A percentile compares a stretch with the other conserved stretches of the same genome.
Conservation (phyloP, 306 rosid genomes). For the Trifolium dubium region DNA sequence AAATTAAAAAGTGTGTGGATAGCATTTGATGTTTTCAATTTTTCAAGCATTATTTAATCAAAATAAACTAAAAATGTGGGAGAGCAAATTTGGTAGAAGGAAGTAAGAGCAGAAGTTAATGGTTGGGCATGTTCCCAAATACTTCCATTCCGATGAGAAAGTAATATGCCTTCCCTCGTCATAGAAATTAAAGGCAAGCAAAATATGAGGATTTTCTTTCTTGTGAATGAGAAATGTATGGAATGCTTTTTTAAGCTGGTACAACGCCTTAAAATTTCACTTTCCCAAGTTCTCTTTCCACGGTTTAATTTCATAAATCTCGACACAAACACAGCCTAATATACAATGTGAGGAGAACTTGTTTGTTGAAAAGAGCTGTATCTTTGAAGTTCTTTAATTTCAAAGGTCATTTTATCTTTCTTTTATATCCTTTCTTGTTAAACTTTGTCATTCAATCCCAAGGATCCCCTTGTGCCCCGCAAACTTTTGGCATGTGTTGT, state of each 20-base stretch:
- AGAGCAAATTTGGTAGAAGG: background rate
- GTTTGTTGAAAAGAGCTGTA: constrained; percentile 11
- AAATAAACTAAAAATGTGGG: constrained; percentile 4
- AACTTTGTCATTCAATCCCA: constrained; percentile 1
- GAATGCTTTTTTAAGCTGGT: background rate
- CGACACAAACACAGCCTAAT: background rate
- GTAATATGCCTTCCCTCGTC: background rate
- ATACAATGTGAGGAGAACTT: background rate
- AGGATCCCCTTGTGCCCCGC: constrained; percentile 4
- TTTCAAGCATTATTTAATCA: constrained; percentile 8
- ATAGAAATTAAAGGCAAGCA: background rate
- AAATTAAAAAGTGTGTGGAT: background rate
- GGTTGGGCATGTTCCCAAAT: background rate
- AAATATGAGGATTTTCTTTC: background rate
- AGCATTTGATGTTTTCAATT: background rate
- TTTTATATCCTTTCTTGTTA: background rate
- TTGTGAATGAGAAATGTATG: too few species aligned
- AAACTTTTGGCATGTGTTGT: constrained; percentile 6
- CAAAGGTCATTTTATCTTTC: background rate
- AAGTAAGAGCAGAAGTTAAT: background rate
- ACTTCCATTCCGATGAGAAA: constrained; percentile 10
- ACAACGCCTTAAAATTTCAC: background rate
- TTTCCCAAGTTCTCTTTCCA: background rate
- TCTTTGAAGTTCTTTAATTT: constrained; percentile 21
- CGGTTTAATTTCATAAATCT: background rate